A percentile compares a stretch with the other conserved stretches of the same genome.
phyloP scores from a whole-genome alignment of 768 basidiomycete genomes.

The Kwoniella sp. region DNA sequence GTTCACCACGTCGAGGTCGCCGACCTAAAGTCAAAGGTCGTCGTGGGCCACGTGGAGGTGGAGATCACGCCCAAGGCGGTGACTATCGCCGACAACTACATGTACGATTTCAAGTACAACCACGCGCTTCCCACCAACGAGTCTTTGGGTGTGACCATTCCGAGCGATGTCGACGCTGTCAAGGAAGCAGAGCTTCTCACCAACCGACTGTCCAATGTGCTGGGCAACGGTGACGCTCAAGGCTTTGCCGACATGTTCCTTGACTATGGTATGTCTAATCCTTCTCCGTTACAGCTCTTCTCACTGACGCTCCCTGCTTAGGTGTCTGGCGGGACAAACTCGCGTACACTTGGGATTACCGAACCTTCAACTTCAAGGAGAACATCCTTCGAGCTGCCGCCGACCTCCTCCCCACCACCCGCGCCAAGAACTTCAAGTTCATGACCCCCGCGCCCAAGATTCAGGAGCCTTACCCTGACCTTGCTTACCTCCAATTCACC shows the following conservation, averaged over 20 bases:
- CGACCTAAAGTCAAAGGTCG: constrained; percentile 5
- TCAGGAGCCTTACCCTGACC: constrained; percentile 47
- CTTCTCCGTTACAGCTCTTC: background rate
- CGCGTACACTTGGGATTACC: constrained; percentile 63
- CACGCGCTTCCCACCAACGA: constrained; percentile 14
- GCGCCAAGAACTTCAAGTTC: constrained; percentile 15
- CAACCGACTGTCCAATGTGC: constrained; percentile 1
- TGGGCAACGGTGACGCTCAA: constrained; percentile 2
- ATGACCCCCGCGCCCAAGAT: constrained; percentile 21
- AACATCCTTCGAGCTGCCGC: constrained; percentile 47
- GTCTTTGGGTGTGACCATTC: background rate
- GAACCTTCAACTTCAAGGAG: constrained; percentile 56
- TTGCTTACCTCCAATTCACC: constrained; percentile 59
- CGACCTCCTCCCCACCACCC: constrained; percentile 52
- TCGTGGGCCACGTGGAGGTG: constrained; percentile 2
- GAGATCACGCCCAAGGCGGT: background rate
- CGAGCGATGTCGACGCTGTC: background rate
- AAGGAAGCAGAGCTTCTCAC: constrained; percentile 1
- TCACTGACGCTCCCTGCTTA: background rate
- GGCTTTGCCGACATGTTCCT: constrained; percentile 21
- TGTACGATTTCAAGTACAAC: constrained; percentile 26
- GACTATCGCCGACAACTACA: constrained; percentile 5
- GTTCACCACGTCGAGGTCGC: background rate
- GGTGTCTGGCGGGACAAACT: constrained; percentile 60
- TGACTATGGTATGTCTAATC: constrained; percentile 16